Evolutionary conservation across 2,329 filamentous ascomycete genomes (phyloP).

Genomic region (Cladosporium sp.): DNA sequence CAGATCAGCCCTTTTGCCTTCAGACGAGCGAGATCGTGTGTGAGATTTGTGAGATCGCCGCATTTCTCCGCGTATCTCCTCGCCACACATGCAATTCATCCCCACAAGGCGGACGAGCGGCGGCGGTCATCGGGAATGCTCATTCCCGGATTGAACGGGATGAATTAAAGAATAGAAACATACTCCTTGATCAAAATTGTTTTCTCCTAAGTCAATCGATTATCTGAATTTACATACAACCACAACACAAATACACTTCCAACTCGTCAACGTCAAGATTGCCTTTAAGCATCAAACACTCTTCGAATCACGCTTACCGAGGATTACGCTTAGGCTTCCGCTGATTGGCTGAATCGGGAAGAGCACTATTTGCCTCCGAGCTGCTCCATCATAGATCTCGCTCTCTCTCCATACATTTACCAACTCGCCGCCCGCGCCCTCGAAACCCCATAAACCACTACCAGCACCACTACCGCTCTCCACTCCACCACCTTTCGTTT

Average conservation of each 20-base stretch:
- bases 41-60: not conserved
- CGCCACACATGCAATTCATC: not conserved
- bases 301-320: not conserved
- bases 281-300: not conserved
- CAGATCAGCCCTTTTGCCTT: too few species aligned
- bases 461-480: slow-evolving; percentile 16
- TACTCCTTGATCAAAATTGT: too few species aligned
- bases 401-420: too few species aligned
- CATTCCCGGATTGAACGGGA: not conserved
- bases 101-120: not conserved
- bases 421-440: not conserved
- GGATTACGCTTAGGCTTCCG: not conserved
- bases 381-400: not conserved
- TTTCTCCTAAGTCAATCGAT: too few species aligned
- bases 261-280: not conserved
- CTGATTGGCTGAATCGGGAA: not conserved
- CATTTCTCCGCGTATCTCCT: not conserved
- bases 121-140: not conserved
- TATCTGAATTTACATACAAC: too few species aligned
- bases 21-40: too few species aligned
- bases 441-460: slow-evolving; percentile 11
- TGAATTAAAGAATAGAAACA: not conserved
- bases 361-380: not conserved
- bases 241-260: too few species aligned
- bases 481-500: slow-evolving; percentile 16